These are phyloP conservation scores for Vigna unguiculata DNA, from an alignment of 306 rosid genomes.

Conservation along the genomic window DNA sequence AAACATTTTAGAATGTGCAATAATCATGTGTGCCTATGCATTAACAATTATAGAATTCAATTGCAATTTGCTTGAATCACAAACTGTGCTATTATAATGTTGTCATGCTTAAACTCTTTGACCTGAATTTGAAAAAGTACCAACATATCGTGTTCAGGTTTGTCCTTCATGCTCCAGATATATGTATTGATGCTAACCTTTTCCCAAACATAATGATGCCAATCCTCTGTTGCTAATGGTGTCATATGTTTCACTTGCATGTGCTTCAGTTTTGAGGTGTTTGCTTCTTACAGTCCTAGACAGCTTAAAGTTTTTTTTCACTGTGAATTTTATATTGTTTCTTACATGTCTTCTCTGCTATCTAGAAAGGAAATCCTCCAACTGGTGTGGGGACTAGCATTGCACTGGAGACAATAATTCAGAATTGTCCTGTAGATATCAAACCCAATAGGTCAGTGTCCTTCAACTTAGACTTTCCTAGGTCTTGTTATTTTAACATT, in stretches of 20 bases:
- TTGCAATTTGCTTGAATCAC: slow-evolving; percentile 36
- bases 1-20: slow-evolving; percentile 33
- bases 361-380: slow-evolving; percentile 82
- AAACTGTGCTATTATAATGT: slow-evolving; percentile 20
- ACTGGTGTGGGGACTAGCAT: slow-evolving; percentile 92
- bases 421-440: slow-evolving; percentile 67
- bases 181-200: slow-evolving; percentile 25
- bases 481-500: slow-evolving; percentile 35
- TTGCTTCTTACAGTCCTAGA: slow-evolving; percentile 30
- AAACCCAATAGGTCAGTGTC: slow-evolving; percentile 71
- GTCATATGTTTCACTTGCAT: slow-evolving; percentile 24
- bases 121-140: slow-evolving; percentile 28
- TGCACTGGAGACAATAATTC: slow-evolving; percentile 92
- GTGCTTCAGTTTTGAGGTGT: slow-evolving; percentile 20
- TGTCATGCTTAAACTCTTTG: slow-evolving; percentile 37
- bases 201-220: neutral
- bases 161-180: slow-evolving; percentile 19
- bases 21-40: slow-evolving; percentile 27
- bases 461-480: slow-evolving; percentile 37
- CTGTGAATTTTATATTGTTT: slow-evolving; percentile 33
- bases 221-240: slow-evolving; percentile 5
- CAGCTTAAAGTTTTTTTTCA: slow-evolving; percentile 32
- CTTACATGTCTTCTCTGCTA: slow-evolving; percentile 33
- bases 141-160: slow-evolving; percentile 9
- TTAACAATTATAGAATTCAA: neutral